Evolutionary conservation across 2,329 filamentous ascomycete genomes (phyloP).

Genomic region (Cordyceps farinosa): DNA sequence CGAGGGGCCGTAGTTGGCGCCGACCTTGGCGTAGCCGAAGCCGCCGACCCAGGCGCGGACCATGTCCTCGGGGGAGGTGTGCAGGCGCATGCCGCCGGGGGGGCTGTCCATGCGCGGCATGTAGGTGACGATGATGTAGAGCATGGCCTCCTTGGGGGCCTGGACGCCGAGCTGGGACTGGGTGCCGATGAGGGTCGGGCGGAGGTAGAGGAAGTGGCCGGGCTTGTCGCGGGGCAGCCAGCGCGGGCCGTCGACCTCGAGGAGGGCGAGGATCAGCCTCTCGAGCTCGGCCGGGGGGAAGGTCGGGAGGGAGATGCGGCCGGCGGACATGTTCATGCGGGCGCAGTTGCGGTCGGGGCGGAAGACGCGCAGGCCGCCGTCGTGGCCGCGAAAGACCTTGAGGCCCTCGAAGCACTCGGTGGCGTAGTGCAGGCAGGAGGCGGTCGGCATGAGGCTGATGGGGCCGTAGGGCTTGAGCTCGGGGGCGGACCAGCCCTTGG

Average conservation of each 20-base stretch:
- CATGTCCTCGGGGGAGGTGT: constrained; percentile 77
- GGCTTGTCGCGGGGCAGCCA: constrained; percentile 72
- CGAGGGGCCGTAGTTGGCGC: constrained; percentile 87
- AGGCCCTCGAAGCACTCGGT: constrained; percentile 87
- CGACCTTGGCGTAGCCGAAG: constrained; percentile 88
- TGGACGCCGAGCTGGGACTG: constrained; percentile 77
- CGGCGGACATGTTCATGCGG: constrained; percentile 58
- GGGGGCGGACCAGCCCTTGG: constrained; percentile 68
- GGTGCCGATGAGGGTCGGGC: constrained; percentile 82
- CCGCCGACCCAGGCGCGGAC: constrained; percentile 91
- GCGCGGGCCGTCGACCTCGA: constrained; percentile 68
- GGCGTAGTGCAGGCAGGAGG: constrained; percentile 80
- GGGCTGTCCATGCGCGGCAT: constrained; percentile 56
- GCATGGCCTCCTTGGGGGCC: constrained; percentile 74
- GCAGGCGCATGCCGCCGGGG: constrained; percentile 62
- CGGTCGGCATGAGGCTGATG: constrained; percentile 73
- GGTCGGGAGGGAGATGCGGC: constrained; percentile 68
- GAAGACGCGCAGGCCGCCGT: constrained; percentile 73
- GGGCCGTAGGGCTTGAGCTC: constrained; percentile 74
- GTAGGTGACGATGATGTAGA: constrained; percentile 74
- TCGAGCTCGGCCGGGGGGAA: constrained; percentile 71
- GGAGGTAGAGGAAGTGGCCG: constrained; percentile 76
- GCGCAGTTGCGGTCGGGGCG: constrained; percentile 69
- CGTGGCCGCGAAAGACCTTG: constrained; percentile 76
- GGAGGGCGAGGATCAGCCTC: constrained; percentile 68